Percentiles rank a stretch among this genome's conserved stretches.
phyloP scores from a whole-genome alignment of 2,329 filamentous ascomycete genomes.

The Sclerotinia subarctica region DNA sequence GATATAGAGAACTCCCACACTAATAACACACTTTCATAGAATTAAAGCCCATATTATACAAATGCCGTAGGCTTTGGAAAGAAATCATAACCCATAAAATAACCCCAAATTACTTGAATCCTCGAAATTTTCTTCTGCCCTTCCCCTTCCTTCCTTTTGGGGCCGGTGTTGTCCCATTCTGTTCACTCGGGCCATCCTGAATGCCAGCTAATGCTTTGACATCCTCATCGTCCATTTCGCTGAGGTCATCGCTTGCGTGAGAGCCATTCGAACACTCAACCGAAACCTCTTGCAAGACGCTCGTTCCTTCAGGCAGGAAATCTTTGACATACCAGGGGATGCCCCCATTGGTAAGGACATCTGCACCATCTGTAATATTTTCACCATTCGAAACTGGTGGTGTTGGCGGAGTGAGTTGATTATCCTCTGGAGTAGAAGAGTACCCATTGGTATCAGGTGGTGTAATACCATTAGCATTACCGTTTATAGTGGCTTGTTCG shows the following conservation, averaged over 20 bases:
- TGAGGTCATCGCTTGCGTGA: constrained; percentile 80
- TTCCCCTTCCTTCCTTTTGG: constrained; percentile 33
- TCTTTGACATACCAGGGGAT: constrained; percentile 83
- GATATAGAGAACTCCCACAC: constrained; percentile 18
- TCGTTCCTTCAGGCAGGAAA: constrained; percentile 78
- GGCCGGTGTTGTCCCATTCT: constrained; percentile 20
- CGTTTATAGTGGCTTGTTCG: constrained; percentile 34
- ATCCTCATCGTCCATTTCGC: constrained; percentile 89
- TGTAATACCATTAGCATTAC: constrained; percentile 29
- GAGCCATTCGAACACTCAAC: constrained; percentile 64
- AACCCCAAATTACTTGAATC: constrained; percentile 21
- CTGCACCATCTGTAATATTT: constrained; percentile 21
- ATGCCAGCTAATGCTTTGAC: constrained; percentile 60
- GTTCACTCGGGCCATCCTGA: constrained; percentile 30
- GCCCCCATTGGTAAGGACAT: constrained; percentile 64
- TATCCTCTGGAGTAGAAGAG: constrained; percentile 26
- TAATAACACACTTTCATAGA: constrained; percentile 17
- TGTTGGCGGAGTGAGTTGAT: constrained; percentile 51
- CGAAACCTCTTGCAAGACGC: constrained; percentile 55
- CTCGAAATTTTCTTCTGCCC: constrained; percentile 31
- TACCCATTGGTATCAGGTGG: constrained; percentile 51
- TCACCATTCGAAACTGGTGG: constrained; percentile 64
- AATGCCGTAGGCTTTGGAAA: not conserved
- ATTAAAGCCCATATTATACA: constrained; percentile 18
- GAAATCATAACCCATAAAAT: constrained; percentile 3